phyloP scores from a whole-genome alignment of 179 eudicot species.

The Carnegiea gigantea region DNA sequence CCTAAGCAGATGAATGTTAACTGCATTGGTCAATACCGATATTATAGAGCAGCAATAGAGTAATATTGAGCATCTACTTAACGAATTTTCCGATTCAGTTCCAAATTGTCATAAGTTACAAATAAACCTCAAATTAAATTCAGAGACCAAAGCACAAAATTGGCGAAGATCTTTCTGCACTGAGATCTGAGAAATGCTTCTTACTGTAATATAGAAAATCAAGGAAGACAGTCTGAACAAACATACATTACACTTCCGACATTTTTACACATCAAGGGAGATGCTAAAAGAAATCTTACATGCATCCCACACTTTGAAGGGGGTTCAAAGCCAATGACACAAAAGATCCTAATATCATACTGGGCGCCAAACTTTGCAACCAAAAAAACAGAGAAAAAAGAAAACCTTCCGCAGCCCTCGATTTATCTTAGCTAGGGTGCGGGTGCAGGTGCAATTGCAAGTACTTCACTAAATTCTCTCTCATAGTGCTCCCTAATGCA shows the following conservation, averaged over 20 bases:
- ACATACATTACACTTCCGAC: neutral
- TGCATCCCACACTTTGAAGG: neutral
- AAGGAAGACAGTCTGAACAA: neutral
- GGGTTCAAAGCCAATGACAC: neutral
- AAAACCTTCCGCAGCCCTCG: neutral
- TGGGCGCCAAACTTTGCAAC: neutral
- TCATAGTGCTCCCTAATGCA: conserved; percentile 53
- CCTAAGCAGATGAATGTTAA: too few relatives aligned
- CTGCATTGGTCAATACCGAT: too few relatives aligned
- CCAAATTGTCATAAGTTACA: neutral
- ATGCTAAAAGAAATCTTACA: neutral
- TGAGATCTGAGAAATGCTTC: neutral
- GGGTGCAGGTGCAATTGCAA: conserved; percentile 38
- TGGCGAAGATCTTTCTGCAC: neutral
- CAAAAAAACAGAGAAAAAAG: neutral
- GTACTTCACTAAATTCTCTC: conserved; percentile 52
- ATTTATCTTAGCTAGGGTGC: conserved; percentile 23
- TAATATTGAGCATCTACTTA: too few relatives aligned
- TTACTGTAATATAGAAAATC: neutral
- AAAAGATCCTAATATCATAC: neutral
- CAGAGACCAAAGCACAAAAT: neutral
- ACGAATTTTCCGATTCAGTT: neutral
- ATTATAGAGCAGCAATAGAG: too few relatives aligned
- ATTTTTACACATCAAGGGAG: conserved; percentile 1
- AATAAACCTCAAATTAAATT: neutral